Conservation (phyloP, 73 alveolate species). For the Paramecium biaurelia region DNA sequence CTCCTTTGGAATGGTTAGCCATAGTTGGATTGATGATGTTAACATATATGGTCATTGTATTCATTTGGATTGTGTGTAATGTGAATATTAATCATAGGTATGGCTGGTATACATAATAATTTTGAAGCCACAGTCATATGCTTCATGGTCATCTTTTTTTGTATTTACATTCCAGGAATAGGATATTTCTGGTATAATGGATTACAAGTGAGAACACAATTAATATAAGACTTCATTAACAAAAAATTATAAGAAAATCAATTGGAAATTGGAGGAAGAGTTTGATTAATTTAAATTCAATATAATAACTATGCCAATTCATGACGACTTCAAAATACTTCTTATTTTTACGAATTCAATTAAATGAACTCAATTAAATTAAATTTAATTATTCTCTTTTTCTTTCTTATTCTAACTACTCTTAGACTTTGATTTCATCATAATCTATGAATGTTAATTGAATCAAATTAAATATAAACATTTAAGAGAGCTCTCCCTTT, state of each 20-base stretch:
- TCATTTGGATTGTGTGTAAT: conserved; percentile 10
- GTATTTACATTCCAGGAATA: conserved; percentile 4
- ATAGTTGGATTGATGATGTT: neutral
- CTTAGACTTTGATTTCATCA: neutral
- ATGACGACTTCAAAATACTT: neutral
- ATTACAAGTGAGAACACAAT: neutral
- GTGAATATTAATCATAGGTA: neutral
- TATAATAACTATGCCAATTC: neutral
- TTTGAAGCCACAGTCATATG: conserved; percentile 24
- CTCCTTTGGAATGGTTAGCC: neutral
- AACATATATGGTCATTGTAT: neutral
- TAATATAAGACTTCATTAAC: neutral
- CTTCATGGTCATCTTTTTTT: conserved; percentile 22
- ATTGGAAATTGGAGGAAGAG: conserved; percentile 38
- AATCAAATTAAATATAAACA: no score
- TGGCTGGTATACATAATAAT: conserved; percentile 20
- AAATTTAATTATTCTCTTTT: no score
- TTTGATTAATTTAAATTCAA: conserved; percentile 6
- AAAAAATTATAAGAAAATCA: neutral
- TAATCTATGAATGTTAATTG: no score
- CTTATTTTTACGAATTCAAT: neutral
- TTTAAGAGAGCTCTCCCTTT: no score
- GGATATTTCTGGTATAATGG: conserved; percentile 18
- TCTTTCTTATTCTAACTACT: neutral
- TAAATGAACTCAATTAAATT: neutral